phyloP scores from a whole-genome alignment of 768 basidiomycete genomes.

The Leccinum boreale region DNA sequence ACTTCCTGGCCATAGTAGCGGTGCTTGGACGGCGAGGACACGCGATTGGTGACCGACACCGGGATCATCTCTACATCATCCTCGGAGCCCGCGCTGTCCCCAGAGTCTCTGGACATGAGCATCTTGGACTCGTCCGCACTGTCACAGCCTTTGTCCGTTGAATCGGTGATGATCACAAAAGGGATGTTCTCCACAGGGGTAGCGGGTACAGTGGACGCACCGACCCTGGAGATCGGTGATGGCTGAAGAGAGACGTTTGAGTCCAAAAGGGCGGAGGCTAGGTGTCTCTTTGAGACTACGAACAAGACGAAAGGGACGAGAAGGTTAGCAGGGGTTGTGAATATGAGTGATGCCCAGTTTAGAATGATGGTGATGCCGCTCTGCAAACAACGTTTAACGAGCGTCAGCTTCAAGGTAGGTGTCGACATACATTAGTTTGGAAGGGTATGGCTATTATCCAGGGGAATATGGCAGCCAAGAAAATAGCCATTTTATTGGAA shows the following conservation, averaged over 20 bases:
- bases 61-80: slow-evolving; percentile 5
- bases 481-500: slow-evolving; percentile 21
- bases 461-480: slow-evolving; percentile 23
- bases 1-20: slow-evolving; percentile 20
- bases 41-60: slow-evolving; percentile 17
- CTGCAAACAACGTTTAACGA: background rate
- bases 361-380: slow-evolving; percentile 10
- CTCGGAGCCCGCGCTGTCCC: background rate
- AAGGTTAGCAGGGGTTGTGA: slow-evolving; percentile 22
- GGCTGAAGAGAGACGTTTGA: slow-evolving; percentile 3
- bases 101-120: slow-evolving; percentile 3
- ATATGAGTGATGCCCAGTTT: slow-evolving; percentile 25
- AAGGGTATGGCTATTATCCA: slow-evolving; percentile 25
- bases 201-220: background rate
- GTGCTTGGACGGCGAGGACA: slow-evolving; percentile 16
- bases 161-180: slow-evolving; percentile 18
- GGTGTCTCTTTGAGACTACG: slow-evolving; percentile 17
- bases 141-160: background rate
- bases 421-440: slow-evolving; percentile 20
- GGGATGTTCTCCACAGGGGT: slow-evolving; percentile 10
- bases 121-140: slow-evolving; percentile 3
- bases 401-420: background rate
- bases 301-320: slow-evolving; percentile 22
- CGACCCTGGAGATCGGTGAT: background rate
- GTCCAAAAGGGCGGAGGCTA: slow-evolving; percentile 20